Base-by-base conservation (phyloP, 192 early-diverging fungal species). In the Backusella parvicylindrica region DNA sequence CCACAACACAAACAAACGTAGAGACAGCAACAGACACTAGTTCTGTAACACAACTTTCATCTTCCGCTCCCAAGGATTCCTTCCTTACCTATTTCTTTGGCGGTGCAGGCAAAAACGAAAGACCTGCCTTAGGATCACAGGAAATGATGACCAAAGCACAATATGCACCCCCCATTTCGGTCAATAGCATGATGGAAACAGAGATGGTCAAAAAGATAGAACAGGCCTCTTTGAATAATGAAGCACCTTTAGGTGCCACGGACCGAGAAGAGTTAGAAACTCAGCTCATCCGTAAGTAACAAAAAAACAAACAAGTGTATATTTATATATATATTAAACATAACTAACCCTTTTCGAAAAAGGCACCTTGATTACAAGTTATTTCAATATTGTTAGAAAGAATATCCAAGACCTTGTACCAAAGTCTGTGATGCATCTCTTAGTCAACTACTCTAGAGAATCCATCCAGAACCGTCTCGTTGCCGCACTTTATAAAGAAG, bases 371-470 rank as follows among this genome's bases (percentile, higher is more conserved):
- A 94, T 94, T 60, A 81, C 90, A 6, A 92, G 90, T 30, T 94
- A 94, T 79, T 94, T 94, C 75, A 83, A 85, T 70, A 91, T 94
- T 75, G 91, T 92, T 35, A 90, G 92, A 76, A 93, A 94, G 81
- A 89, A 91, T 15, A 88, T 93, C 70, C 91, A 92, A 78, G 93
- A 94, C 49, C 74, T 91, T 71, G 92, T 94, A 8, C 93, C 93
- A 67, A 94, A 94, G 83, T 89, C 93, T 3, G 85, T 94, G 68
- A 94, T 94, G 93, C 92, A 94, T 70, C 77, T 93, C 50, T 78
- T 94, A 65, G 93, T 94, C 77, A 93, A 93, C 75, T 81, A 89
- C 73, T 90, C 89, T 33, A 87, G 91, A 68, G 89, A 94, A 75
- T 72, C 86, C 12, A 87, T 93, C 60, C 93, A 94, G 76, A 94